phyloP scores from a whole-genome alignment of 768 basidiomycete species.

The Pleurotus djamor region DNA sequence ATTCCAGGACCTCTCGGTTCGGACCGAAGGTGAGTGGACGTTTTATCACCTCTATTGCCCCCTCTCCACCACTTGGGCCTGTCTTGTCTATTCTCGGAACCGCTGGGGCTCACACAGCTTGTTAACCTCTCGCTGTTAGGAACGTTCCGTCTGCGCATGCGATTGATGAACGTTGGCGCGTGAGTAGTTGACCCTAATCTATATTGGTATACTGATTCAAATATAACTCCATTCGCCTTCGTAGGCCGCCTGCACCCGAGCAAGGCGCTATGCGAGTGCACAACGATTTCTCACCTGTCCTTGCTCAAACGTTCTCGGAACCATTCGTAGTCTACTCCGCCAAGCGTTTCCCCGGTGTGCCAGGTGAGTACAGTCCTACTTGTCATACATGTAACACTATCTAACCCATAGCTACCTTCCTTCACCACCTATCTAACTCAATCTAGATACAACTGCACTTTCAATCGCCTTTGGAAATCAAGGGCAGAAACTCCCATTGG shows the following conservation, averaged over 20 bases:
- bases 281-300: conserved; percentile 67
- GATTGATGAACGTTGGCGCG: conserved; percentile 90
- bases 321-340: conserved; percentile 88
- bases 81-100: conserved; percentile 9
- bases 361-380: conserved; percentile 48
- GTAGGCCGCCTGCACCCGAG: conserved; percentile 73
- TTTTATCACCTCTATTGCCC: too few species aligned
- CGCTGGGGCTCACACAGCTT: neutral
- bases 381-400: conserved; percentile 8
- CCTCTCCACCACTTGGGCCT: too few species aligned
- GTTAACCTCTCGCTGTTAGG: conserved; percentile 39
- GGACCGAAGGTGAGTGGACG: conserved; percentile 72
- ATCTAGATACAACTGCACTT: conserved; percentile 79
- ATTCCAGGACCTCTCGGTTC: conserved; percentile 90
- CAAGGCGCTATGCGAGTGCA: conserved; percentile 63
- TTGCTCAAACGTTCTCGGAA: conserved; percentile 83
- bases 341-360: conserved; percentile 93
- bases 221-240: conserved; percentile 5
- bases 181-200: conserved; percentile 43
- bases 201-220: conserved; percentile 5
- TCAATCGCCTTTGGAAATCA: conserved; percentile 89
- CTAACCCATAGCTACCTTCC: conserved; percentile 8
- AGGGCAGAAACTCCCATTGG: conserved; percentile 86
- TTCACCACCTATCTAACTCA: conserved; percentile 15
- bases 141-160: conserved; percentile 80